Evolutionary conservation across 306 rosid species (phyloP), one percentile per base, ranked within the genome.

Genomic region (Clitoria ternatea): DNA sequence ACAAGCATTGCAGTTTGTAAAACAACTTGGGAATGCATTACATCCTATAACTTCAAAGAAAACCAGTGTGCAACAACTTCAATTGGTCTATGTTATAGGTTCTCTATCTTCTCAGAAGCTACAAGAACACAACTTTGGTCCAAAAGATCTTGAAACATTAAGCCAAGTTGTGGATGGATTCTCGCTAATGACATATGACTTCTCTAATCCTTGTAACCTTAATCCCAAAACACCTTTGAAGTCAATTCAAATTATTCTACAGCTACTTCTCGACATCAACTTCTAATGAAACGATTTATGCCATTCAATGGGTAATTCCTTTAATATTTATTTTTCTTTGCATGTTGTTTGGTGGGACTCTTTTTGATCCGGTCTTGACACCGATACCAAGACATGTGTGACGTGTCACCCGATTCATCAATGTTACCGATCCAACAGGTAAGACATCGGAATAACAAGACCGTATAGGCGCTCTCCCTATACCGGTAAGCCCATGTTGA

Each of bases 221-320:
- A 97, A 95, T 68, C 97, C 99, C 40, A 94, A 91, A 84, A 97
- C 99, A 50, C 99, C 99, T 69, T 70, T 94, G 73, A 83, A 89
- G 82, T 94, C 97, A 97, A 89, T 94, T 74, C 86, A 74, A 59
- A 80, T 85, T 30, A 75, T 84, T 13, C 59, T 91, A 8, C 84
- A 64, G 82, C 66, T 89, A 76, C 85, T 87, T 81, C 85, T 94
- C 11, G 99, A 97, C 79, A 79, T 94, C 85, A 94, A 94, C 81
- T 91, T 91, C 79, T 94, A 91, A 15, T 97, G 99, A 82, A 89
- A 94, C 66, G 96, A 94, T 85, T 94, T 83, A 73, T 66, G 81
- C 64, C 82, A 91, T 75, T 71, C 91, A 45, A 88, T 50, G 76
- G 96, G 97, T 88, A 81, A 40, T 67, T 59, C 35, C 66, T 54